Conservation (phyloP, 148 eudicot genomes). For the Oxyria digyna region DNA sequence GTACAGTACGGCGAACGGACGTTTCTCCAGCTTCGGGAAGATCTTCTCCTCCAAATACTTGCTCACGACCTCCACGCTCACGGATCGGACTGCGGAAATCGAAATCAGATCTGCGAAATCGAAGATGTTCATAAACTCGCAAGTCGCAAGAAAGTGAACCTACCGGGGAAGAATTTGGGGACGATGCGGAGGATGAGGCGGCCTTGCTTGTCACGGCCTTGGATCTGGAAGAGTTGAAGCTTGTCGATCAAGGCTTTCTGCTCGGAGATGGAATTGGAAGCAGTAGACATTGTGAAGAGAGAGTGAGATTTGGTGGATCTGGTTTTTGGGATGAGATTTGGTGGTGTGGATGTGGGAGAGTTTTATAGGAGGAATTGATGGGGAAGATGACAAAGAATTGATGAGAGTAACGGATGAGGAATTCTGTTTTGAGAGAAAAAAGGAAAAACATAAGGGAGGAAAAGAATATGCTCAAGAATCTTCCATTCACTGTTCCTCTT, state of each 20-base stretch:
- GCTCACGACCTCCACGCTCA: conserved; percentile 37
- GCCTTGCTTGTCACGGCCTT: conserved; percentile 47
- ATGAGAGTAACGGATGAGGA: background rate
- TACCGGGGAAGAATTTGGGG: conserved; percentile 63
- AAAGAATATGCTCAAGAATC: background rate
- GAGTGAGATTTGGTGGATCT: background rate
- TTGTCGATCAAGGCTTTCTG: conserved; percentile 26
- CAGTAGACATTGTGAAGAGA: background rate
- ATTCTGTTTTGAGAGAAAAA: background rate
- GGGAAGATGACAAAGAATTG: background rate
- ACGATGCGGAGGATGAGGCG: conserved; percentile 30
- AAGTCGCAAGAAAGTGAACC: background rate
- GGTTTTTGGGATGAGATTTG: background rate
- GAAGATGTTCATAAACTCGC: background rate
- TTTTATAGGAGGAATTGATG: background rate
- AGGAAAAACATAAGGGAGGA: background rate
- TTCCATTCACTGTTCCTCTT: background rate
- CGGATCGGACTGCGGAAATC: conserved; percentile 18
- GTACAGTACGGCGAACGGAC: conserved; percentile 36
- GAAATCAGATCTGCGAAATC: background rate
- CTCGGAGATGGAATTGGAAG: conserved; percentile 6
- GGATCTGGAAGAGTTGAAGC: conserved; percentile 39
- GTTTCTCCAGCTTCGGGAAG: conserved; percentile 27
- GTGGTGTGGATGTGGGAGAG: background rate
- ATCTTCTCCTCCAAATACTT: conserved; percentile 42